These are phyloP conservation scores for Cryptosporidium meleagridis DNA, from an alignment of 169 alveolate genomes.

Conservation along the genomic window DNA sequence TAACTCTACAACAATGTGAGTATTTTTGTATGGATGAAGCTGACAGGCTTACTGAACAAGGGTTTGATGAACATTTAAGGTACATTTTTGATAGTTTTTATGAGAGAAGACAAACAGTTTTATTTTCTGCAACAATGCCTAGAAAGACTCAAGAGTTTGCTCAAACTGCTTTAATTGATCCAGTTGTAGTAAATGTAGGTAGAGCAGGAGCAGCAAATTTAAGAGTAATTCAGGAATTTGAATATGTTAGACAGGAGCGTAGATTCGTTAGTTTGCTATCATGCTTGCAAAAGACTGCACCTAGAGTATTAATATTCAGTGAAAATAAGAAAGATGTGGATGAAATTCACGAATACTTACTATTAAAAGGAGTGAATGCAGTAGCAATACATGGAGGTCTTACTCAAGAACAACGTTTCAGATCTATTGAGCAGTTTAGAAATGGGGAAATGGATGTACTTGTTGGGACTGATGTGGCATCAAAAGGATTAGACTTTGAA, in stretches of 20 bases:
- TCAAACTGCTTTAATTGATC: slow-evolving; percentile 89
- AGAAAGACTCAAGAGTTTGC: slow-evolving; percentile 95
- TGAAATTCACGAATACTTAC: slow-evolving; percentile 92
- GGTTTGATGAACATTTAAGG: slow-evolving; percentile 92
- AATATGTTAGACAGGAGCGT: slow-evolving; percentile 92
- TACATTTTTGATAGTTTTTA: slow-evolving; percentile 90
- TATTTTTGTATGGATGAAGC: slow-evolving; percentile 97
- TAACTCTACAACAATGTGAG: slow-evolving; percentile 89
- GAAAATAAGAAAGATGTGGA: slow-evolving; percentile 95
- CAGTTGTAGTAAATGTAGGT: slow-evolving; percentile 95
- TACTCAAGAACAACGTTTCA: slow-evolving; percentile 89
- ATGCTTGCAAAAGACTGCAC: slow-evolving; percentile 93
- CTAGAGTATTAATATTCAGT: slow-evolving; percentile 95
- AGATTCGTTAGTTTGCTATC: slow-evolving; percentile 89
- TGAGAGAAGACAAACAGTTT: slow-evolving; percentile 92
- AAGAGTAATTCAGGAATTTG: slow-evolving; percentile 93
- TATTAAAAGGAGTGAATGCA: slow-evolving; percentile 89
- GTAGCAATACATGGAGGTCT: slow-evolving; percentile 93
- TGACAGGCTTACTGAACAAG: slow-evolving; percentile 93
- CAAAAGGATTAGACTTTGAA: slow-evolving; percentile 97
- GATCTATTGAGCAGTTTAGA: slow-evolving; percentile 85
- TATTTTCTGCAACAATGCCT: slow-evolving; percentile 98
- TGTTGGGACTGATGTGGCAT: slow-evolving; percentile 96
- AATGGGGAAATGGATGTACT: slow-evolving; percentile 86
- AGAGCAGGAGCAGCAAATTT: slow-evolving; percentile 93